Conservation (phyloP, 345 rosid genomes). For the Hibiscus tridactylites region DNA sequence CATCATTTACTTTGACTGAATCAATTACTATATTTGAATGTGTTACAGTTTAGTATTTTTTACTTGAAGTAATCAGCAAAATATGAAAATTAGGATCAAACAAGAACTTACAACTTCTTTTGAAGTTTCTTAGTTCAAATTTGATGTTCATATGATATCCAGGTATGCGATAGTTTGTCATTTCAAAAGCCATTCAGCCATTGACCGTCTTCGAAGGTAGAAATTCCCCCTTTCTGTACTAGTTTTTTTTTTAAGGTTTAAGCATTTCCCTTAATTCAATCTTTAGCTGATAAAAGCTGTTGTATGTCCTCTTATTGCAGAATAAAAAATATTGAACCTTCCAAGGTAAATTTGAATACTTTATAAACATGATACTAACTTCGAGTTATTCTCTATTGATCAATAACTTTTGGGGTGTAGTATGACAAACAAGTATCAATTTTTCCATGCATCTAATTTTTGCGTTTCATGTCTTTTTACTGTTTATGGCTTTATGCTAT, state of each 20-base stretch:
- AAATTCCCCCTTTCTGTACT: neutral
- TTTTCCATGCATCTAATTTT: neutral
- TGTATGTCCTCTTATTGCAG: conserved; percentile 37
- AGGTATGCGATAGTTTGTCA: conserved; percentile 79
- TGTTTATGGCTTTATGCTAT: neutral
- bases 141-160: neutral
- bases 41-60: neutral
- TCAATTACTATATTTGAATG: neutral
- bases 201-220: conserved; percentile 63
- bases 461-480: conserved; percentile 5
- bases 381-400: neutral
- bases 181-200: conserved; percentile 59
- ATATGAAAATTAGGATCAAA: neutral
- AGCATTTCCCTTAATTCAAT: neutral
- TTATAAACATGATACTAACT: neutral
- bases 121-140: neutral
- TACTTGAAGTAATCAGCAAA: neutral
- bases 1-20: too few relatives aligned
- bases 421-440: neutral
- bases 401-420: neutral
- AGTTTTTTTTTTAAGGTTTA: neutral
- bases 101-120: neutral
- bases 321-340: conserved; percentile 67
- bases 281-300: conserved; percentile 4
- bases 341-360: conserved; percentile 45